Base-by-base conservation (phyloP, 108 stramenopile genomes). In the Cylindrotheca closterium region DNA sequence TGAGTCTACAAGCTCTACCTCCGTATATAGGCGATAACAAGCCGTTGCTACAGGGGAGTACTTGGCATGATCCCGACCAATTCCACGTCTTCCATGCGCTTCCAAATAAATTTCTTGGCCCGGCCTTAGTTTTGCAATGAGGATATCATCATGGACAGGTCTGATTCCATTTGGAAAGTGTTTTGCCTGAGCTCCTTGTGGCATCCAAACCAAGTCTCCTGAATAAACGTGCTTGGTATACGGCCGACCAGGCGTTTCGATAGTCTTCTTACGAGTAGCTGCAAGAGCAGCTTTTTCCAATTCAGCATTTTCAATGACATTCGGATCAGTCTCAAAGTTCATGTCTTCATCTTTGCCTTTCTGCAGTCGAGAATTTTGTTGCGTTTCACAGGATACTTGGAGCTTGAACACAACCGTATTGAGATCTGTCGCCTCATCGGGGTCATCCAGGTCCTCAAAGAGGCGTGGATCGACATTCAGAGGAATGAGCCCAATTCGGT, bases 11-110 rank as follows among this genome's bases (percentile, higher is more conserved):
- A 94, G 63, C 52, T 80, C 80, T 21, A 97, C 65, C 8, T 79
- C 68, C 2, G 96, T 92, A 77, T 88, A 74, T 24, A 98, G 69
- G 25, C 96, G 79, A 67, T 99, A 99, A 53, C 84, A 80, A 18
- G 98, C 99, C 18, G 99, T 99, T 1, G 96, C 94, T 12, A 98
- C 98, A 18, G 99, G 99, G 12, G 90, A 92, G 60, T 68, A 99
- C 70, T 99, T 99, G 47, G 99, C 98, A 77, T 99, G 99, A 68
- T 98, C 97, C 37, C 92, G 87, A 1, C 98, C 99, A 19, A 83
- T 80, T 22, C 98, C 97, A 61, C 84, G 82, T 4, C 85, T 73
- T 17, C 88, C 91, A 65, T 97, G 96, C 15, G 92, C 91, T 72
- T 96, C 90, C 33, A 96, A 71, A 51, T 83, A 85, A 68, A 99